phyloP scores from a whole-genome alignment of 1,139 yeast species.

The Saccharomyces pastorianus region DNA sequence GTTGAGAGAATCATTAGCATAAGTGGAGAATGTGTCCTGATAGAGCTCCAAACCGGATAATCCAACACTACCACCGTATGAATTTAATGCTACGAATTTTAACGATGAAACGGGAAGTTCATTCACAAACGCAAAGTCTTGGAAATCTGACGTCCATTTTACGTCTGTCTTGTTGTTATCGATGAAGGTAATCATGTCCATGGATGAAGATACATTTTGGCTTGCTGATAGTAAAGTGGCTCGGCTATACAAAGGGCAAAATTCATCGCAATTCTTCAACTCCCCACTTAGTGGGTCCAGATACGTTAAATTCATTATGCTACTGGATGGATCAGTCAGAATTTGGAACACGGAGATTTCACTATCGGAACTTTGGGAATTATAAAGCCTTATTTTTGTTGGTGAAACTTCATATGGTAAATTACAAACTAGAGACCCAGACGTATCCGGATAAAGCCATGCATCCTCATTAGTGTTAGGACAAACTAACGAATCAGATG shows the following conservation, averaged over 20 bases:
- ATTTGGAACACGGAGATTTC: constrained; percentile 60
- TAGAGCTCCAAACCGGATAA: constrained; percentile 67
- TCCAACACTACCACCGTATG: constrained; percentile 64
- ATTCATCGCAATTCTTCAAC: constrained; percentile 66
- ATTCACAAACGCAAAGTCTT: constrained; percentile 78
- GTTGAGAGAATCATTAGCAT: constrained; percentile 70
- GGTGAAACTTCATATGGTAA: constrained; percentile 58
- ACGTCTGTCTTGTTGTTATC: constrained; percentile 28
- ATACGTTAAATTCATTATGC: constrained; percentile 88
- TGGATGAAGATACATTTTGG: constrained; percentile 12
- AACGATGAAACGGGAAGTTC: constrained; percentile 53
- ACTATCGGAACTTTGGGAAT: constrained; percentile 43
- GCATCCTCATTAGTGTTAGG: constrained; percentile 39
- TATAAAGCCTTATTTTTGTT: constrained; percentile 64
- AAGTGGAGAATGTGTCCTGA: constrained; percentile 54
- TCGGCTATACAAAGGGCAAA: constrained; percentile 58
- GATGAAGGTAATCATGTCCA: constrained; percentile 14
- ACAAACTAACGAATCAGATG: constrained; percentile 48
- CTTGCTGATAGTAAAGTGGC: constrained; percentile 22
- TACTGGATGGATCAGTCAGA: constrained; percentile 68
- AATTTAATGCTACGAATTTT: constrained; percentile 58
- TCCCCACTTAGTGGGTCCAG: constrained; percentile 62
- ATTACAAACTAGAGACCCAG: constrained; percentile 60
- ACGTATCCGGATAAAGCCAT: constrained; percentile 52
- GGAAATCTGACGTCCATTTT: constrained; percentile 44